phyloP scores from a whole-genome alignment of 2,329 filamentous ascomycete species.

The Botryotinia convoluta region DNA sequence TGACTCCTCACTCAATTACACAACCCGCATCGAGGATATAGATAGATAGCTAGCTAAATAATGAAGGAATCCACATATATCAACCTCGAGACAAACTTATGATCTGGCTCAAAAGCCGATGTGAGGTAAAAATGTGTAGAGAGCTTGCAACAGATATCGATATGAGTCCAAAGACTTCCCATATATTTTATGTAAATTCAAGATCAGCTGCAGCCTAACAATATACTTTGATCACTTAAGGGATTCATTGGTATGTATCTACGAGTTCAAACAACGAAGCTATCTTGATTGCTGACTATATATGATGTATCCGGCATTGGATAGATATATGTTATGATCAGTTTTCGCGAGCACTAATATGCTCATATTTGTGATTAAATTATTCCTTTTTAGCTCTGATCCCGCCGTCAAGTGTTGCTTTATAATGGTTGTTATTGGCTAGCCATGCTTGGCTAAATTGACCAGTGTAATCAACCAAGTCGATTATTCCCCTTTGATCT shows the following conservation, averaged over 20 bases:
- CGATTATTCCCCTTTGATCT: background rate
- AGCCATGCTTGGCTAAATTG: background rate
- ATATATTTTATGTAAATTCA: too few species aligned
- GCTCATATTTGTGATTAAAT: background rate
- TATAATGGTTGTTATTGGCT: background rate
- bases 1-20: background rate
- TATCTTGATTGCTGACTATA: background rate
- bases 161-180: too few species aligned
- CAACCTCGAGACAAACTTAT: background rate
- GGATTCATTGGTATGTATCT: too few species aligned
- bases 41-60: background rate
- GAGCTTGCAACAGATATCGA: too few species aligned
- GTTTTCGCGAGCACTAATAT: background rate
- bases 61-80: background rate
- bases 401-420: background rate
- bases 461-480: background rate
- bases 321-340: background rate
- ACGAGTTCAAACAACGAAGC: background rate
- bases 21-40: background rate
- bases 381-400: background rate
- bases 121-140: too few species aligned
- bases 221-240: too few species aligned
- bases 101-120: background rate
- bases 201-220: too few species aligned
- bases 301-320: too few species aligned